These are phyloP conservation scores for Inga leiocalycina DNA, from an alignment of 306 rosid genomes.

Conservation along the genomic window DNA sequence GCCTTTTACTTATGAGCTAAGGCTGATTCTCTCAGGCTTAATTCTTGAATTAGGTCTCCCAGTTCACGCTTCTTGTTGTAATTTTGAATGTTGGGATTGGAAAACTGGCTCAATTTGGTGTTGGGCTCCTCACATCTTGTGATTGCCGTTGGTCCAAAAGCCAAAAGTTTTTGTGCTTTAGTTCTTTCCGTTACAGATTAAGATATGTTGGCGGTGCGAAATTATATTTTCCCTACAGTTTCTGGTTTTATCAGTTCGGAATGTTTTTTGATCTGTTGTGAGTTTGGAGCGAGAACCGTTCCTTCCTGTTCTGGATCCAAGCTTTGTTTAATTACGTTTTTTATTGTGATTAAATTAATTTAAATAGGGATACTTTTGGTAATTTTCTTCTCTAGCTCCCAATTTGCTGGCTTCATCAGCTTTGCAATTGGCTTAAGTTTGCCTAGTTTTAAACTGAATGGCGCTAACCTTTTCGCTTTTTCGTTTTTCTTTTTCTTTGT, in stretches of 20 bases:
- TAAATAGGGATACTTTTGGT: neutral
- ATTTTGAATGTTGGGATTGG: neutral
- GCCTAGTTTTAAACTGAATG: constrained; percentile 15
- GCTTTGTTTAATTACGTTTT: constrained; percentile 7
- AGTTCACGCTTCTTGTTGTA: neutral
- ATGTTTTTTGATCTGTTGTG: constrained; percentile 26
- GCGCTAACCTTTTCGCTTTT: neutral
- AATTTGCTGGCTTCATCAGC: neutral
- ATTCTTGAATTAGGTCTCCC: constrained; percentile 33
- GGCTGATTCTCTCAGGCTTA: neutral
- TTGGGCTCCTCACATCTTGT: neutral
- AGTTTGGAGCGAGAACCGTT: constrained; percentile 3
- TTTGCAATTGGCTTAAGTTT: neutral
- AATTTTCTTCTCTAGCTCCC: neutral
- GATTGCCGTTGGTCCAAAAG: constrained; percentile 12
- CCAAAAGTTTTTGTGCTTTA: constrained; percentile 1
- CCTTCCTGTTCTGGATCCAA: constrained; percentile 29
- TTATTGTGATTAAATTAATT: neutral
- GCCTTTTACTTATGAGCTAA: neutral
- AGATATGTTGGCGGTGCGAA: constrained; percentile 5
- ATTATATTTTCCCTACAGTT: neutral
- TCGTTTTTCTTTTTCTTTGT: neutral
- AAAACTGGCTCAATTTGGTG: constrained; percentile 3
- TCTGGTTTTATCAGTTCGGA: constrained; percentile 2
- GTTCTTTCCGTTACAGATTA: neutral